Base-by-base conservation (phyloP, 768 basidiomycete species). In the Fibroporia radiculosa region DNA sequence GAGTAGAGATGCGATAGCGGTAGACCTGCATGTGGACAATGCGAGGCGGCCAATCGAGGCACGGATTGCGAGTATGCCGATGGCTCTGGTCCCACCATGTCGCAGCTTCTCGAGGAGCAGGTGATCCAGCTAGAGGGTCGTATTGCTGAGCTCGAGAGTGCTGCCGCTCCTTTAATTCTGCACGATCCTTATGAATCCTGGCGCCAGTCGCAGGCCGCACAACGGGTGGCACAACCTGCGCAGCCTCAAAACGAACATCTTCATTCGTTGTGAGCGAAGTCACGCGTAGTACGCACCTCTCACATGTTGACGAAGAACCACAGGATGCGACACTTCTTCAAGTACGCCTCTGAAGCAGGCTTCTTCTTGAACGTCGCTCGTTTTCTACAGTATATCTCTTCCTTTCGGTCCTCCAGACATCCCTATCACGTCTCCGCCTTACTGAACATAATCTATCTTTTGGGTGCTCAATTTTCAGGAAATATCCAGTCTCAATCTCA, bases 31-130 rank as follows among this genome's bases (percentile, higher is more conserved):
- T 86, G 84, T 57, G 75, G 75, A 1, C 82, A 78, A 32, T 86
- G 84, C 63, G 59, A 65, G 19, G 64, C 69, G 6, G 73, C 77
- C 20, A 75, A 79, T 28, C 75, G 80, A 47, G 70, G 70, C 22
- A 81, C 80, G 40, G 78, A 79, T 24, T 86, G 84, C 59, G 82
- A 85, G 62, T 86, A 84, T 59, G 68, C 76, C 5, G 82, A 84
- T 53, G 78, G 76, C 6, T 72, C 70, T 25, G 73, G 73, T 33
- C 73, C 78, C 47, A 77, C 83, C 16, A 66, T 74, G 44, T 82
- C 76, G 3, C 70, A 80, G 53, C 65, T 69, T 4, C 61, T 85
- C 16, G 80, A 82, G 56, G 79, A 81, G 28, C 72, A 77, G 1
- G 65, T 84, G 19, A 63, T 69, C 1, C 66, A 74, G 24, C 62